These are phyloP conservation scores for Botrytis sinoallii DNA, from an alignment of 2,329 filamentous ascomycete species.

Conservation along the genomic window DNA sequence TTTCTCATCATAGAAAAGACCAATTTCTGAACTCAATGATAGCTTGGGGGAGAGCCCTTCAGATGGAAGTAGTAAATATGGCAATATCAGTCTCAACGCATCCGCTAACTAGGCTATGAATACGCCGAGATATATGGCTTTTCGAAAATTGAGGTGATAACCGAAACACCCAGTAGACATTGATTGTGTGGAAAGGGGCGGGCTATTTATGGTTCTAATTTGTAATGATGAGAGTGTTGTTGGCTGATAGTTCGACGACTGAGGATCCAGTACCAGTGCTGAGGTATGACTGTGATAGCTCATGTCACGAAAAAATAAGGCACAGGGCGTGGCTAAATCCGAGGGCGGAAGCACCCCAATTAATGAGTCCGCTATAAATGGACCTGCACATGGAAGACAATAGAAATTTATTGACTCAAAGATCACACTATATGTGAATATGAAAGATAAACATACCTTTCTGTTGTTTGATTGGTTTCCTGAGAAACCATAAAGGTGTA, in stretches of 20 bases:
- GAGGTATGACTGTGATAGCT: too few relatives aligned
- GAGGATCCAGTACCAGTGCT: too few relatives aligned
- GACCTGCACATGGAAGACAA: not conserved
- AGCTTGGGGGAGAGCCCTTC: fast-evolving
- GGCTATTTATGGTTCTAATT: too few relatives aligned
- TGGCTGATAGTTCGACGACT: too few relatives aligned
- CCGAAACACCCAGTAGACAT: too few relatives aligned
- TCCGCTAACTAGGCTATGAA: not conserved
- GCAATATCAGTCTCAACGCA: not conserved
- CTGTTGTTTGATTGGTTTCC: not conserved
- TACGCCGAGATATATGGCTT: too few relatives aligned
- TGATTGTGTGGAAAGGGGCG: not conserved
- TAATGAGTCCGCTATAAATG: not conserved
- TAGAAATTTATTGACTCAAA: too few relatives aligned
- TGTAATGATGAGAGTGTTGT: too few relatives aligned
- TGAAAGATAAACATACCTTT: not conserved
- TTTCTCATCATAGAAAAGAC: not conserved
- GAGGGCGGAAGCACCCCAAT: not conserved
- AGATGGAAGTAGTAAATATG: not conserved
- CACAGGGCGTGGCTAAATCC: not conserved
- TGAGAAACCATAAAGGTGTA: not conserved
- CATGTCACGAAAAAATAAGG: too few relatives aligned
- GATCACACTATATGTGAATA: not conserved
- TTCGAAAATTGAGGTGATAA: not conserved
- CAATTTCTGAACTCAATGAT: not conserved